Evolutionary conservation across 208 protist genomes (phyloP).

Genomic region (Acanthamoeba healyi): DNA sequence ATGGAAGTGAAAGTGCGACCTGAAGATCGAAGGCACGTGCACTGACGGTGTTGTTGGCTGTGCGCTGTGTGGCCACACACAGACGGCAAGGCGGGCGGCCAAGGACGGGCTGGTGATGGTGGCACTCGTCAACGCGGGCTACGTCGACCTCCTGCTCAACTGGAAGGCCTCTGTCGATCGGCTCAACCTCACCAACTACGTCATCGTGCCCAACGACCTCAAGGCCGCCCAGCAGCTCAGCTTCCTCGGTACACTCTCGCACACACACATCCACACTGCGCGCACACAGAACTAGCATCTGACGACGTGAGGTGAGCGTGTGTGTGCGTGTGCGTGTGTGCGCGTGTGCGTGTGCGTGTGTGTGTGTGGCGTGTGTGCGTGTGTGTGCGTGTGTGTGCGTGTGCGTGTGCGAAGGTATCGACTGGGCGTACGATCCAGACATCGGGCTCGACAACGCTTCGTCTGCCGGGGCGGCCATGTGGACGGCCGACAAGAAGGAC

Average conservation of each 20-base stretch:
- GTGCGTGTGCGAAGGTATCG: background rate
- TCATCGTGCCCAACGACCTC: conserved; percentile 31
- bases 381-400: background rate
- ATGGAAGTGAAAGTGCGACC: too few species aligned
- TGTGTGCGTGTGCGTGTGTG: too few species aligned
- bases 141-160: conserved; percentile 48
- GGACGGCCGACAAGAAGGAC: background rate
- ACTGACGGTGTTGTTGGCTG: too few species aligned
- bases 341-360: too few species aligned
- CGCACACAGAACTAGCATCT: too few species aligned
- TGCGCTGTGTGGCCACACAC: too few species aligned
- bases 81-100: background rate
- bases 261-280: background rate
- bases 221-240: conserved; percentile 50
- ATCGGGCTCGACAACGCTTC: background rate
- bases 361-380: background rate
- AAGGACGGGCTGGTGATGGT: background rate
- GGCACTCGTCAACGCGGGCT: conserved; percentile 1
- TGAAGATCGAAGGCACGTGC: too few species aligned
- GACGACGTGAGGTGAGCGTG: too few species aligned
- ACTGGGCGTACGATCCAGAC: conserved; percentile 10
- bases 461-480: background rate
- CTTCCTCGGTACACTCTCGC: background rate
- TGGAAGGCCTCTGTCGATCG: conserved; percentile 35
- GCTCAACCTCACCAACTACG: conserved; percentile 40